phyloP scores from a whole-genome alignment of 2,329 filamentous ascomycete species.

The Botryotinia narcissicola region DNA sequence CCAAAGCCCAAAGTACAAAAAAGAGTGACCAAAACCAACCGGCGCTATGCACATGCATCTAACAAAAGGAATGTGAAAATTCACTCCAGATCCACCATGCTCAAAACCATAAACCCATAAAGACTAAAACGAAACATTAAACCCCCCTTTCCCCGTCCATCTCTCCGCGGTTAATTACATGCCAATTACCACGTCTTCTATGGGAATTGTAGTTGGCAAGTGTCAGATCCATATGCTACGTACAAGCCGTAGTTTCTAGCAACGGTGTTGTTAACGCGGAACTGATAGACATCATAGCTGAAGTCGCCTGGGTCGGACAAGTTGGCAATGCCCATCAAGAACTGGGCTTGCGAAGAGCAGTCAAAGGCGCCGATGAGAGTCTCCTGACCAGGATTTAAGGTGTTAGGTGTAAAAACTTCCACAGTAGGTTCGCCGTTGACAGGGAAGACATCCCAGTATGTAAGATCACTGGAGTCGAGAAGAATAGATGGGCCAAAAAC shows the following conservation, averaged over 20 bases:
- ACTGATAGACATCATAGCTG: not conserved
- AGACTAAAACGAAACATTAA: not conserved
- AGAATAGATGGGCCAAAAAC: not conserved
- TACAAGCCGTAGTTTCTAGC: not conserved
- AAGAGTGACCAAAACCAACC: not conserved
- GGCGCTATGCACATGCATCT: not conserved
- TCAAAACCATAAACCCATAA: not conserved
- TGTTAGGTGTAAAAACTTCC: not conserved
- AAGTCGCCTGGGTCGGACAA: not conserved
- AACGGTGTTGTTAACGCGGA: not conserved
- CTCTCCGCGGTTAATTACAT: not conserved
- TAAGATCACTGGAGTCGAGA: not conserved
- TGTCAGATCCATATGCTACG: not conserved
- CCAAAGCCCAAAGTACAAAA: not conserved
- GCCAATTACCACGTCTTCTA: not conserved
- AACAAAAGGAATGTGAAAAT: not conserved
- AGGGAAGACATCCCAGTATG: constrained; percentile 7
- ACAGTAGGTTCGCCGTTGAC: not conserved
- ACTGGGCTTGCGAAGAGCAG: not conserved
- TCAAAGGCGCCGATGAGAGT: not conserved
- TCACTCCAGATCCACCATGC: too few relatives aligned
- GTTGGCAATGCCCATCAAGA: not conserved
- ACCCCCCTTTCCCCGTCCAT: too few relatives aligned
- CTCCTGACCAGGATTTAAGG: not conserved
- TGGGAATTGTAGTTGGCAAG: not conserved